Evolutionary conservation across 2,329 filamentous ascomycete genomes (phyloP), one percentile per base, ranked within the genome.

Genomic region (Fusarium pseudocircinatum): DNA sequence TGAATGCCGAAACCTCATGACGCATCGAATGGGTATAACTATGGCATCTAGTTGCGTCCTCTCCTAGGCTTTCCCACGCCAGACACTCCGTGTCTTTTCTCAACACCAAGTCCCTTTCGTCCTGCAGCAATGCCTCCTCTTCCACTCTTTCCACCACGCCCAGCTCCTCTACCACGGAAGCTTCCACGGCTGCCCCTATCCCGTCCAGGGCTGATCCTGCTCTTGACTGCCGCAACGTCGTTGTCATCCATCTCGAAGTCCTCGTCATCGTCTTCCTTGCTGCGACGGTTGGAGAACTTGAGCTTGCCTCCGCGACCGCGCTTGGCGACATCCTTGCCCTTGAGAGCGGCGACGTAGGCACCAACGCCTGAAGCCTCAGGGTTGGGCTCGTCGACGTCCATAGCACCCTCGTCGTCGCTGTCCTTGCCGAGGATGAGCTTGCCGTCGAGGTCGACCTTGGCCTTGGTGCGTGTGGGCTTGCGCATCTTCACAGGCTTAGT

Each of bases 401-500:
- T 92, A 75, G 88, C 88, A 28, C 64, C 85, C 52, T 85, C 85
- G 18, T 84, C 85, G 47, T 87, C 84, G 52, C 82, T 82, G 54
- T 88, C 87, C 76, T 87, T 86, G 76, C 91, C 92, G 60, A 97
- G 87, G 73, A 97, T 88, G 46, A 97, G 88, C 83, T 95, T 96
- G 70, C 94, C 94, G 79, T 97, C 94, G 54, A 92, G 82, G 78
- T 96, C 91, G 20, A 87, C 87, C 85, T 90, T 93, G 60, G 91
- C 91, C 82, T 92, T 93, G 58, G 86, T 88, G 70, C 79, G 82
- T 46, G 84, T 88, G 60, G 85, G 86, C 77, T 87, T 87, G 80
- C 89, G 89, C 75, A 88, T 82, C 80, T 90, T 92, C 62, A 88
- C 83, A 7, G 95, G 96, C 82, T 95, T 96, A 16, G 94, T 97